These are phyloP conservation scores for Guadua angustifolia DNA, from an alignment of 176 grass and related monocot species.

Conservation along the genomic window DNA sequence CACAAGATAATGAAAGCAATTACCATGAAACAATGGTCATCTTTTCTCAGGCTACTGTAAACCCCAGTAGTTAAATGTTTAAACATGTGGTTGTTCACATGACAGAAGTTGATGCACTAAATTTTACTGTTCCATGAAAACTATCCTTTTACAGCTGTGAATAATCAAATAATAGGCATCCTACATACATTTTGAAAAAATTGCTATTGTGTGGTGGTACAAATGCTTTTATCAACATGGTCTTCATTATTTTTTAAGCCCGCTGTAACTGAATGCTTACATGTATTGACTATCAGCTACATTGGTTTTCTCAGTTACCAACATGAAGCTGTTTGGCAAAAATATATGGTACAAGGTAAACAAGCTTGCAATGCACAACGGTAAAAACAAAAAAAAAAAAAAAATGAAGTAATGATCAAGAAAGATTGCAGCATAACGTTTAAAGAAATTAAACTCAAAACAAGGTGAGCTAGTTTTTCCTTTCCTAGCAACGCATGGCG, in stretches of 20 bases:
- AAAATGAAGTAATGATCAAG: not conserved
- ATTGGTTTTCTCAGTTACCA: not conserved
- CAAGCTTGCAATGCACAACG: not conserved
- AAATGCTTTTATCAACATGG: slow-evolving; percentile 22
- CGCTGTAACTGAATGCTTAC: not conserved
- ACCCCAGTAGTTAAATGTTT: not conserved
- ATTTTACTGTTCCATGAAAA: not conserved
- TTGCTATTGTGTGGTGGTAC: not conserved
- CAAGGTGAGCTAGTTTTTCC: not conserved
- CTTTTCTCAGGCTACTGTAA: slow-evolving; percentile 15
- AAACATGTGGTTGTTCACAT: not conserved
- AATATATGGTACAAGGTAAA: not conserved
- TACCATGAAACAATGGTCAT: slow-evolving; percentile 14
- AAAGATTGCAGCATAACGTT: slow-evolving; percentile 6
- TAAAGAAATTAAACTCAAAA: not conserved
- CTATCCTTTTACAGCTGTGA: not conserved
- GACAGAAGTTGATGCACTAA: not conserved
- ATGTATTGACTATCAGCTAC: not conserved
- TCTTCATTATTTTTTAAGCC: slow-evolving; percentile 6
- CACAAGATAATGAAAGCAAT: not conserved
- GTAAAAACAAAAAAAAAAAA: not conserved
- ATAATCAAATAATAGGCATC: not conserved
- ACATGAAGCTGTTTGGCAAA: not conserved
- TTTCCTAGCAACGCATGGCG: not conserved
- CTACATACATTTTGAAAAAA: slow-evolving; percentile 14